Evolutionary conservation across 257 asterid species (phyloP), one percentile per base, ranked within the genome.

Genomic region (Coffea canephora): DNA sequence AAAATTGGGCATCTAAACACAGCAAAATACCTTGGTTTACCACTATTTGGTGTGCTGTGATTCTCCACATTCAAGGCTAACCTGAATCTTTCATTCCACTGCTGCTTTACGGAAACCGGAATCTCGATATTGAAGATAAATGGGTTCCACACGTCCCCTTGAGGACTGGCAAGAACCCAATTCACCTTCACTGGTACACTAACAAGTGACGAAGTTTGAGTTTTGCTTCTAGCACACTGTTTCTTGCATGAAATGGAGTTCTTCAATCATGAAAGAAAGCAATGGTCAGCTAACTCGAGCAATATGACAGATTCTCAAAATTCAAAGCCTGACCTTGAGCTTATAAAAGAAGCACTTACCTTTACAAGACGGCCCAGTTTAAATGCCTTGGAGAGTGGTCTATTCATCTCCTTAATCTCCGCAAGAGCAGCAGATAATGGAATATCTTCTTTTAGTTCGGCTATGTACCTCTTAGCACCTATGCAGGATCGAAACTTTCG

Each of bases 121-220:
- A 92, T 80, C 75, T 69, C 76, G 12, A 83, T 66, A 59, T 86
- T 92, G 0, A 81, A 72, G 67, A 94, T 84, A 81, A 87, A 89
- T 46, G 98, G 87, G 76, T 86, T 89, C 97, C 97, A 94, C 3
- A 68, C 78, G 55, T 89, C 93, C 73, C 92, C 97, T 77, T 57
- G 82, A 46, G 92, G 68, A 85, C 88, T 91, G 80, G 87, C 89
- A 48, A 94, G 86, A 78, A 91, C 93, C 97, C 97, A 94, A 64
- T 86, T 91, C 34, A 92, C 93, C 85, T 90, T 88, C 80, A 71
- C 79, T 6, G 97, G 97, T 8, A 89, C 89, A 69, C 72, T 73
- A n/a, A 71, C 21, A 70, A 89, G 84, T 4, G 89, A 85, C 3
- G 93, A 88, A 59, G 81, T 76, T 27, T 69, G 85, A 48, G 43